Percentiles rank a stretch among this genome's conserved stretches.
Evolutionary conservation across 768 basidiomycete genomes (phyloP).

Genomic region (Phlegmacium glaucopus): DNA sequence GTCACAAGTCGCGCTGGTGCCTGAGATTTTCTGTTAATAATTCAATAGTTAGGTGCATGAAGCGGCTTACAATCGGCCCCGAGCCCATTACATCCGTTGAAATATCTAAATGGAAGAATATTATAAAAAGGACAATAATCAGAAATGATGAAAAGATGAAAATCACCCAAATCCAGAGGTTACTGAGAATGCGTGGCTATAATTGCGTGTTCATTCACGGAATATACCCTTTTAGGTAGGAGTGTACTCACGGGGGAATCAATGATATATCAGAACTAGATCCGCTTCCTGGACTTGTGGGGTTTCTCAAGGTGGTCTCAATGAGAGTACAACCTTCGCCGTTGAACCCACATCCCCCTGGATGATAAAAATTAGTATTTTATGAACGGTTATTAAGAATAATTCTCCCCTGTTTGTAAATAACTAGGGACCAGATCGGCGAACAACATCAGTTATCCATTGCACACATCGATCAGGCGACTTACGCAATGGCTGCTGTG

Average conservation of each 20-base stretch:
- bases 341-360: slow-evolving; percentile 26
- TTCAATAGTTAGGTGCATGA: neutral
- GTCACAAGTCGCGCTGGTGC: slow-evolving; percentile 29
- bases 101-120: slow-evolving; percentile 28
- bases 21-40: slow-evolving; percentile 16
- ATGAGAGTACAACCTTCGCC: slow-evolving; percentile 23
- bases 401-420: slow-evolving; percentile 26
- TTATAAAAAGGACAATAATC: neutral
- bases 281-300: slow-evolving; percentile 10
- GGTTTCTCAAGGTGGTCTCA: slow-evolving; percentile 32
- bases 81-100: slow-evolving; percentile 37
- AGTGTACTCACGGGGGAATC: slow-evolving; percentile 35
- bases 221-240: neutral
- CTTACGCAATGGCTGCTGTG: slow-evolving; percentile 33
- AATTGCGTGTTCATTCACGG: neutral
- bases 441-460: neutral
- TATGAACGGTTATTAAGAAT: neutral
- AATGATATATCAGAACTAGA: slow-evolving; percentile 19
- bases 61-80: slow-evolving; percentile 39
- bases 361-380: neutral
- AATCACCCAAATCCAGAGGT: slow-evolving; percentile 36
- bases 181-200: slow-evolving; percentile 37
- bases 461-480: neutral
- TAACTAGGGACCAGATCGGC: slow-evolving; percentile 14
- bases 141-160: neutral